These are phyloP conservation scores for Prunella vulgaris DNA, from an alignment of 257 asterid genomes.

Conservation along the genomic window DNA sequence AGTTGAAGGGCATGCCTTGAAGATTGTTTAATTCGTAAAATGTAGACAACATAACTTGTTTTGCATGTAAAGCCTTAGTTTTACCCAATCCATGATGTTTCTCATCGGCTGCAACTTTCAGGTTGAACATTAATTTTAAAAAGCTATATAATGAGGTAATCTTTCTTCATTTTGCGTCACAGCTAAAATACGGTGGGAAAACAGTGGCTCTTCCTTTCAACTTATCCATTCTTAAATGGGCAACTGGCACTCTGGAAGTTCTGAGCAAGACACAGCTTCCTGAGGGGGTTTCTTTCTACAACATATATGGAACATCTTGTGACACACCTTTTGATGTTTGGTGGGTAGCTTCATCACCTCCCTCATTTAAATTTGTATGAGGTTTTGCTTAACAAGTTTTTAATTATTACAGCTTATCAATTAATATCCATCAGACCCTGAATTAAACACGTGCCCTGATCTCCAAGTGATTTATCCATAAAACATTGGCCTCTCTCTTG, in stretches of 20 bases:
- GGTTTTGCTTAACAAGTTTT: neutral
- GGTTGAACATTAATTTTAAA: neutral
- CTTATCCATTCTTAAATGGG: slow-evolving; percentile 60
- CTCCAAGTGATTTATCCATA: neutral
- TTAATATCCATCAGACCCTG: neutral
- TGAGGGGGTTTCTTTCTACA: slow-evolving; percentile 57
- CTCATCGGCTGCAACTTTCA: neutral
- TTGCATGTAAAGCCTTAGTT: neutral
- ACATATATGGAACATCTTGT: slow-evolving; percentile 69
- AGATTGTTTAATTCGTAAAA: neutral
- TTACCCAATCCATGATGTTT: neutral
- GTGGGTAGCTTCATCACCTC: slow-evolving; percentile 33
- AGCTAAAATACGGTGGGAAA: slow-evolving; percentile 59
- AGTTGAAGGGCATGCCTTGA: neutral
- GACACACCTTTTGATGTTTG: slow-evolving; percentile 87
- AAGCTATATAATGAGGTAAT: neutral
- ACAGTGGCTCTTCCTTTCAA: slow-evolving; percentile 67
- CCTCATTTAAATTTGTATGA: neutral
- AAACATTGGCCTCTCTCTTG: slow-evolving; percentile 6
- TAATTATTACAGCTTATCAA: neutral
- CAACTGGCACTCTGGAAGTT: slow-evolving; percentile 60
- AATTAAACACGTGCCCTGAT: neutral
- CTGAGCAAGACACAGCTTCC: slow-evolving; percentile 54
- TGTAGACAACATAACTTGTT: neutral
- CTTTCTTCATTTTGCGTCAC: slow-evolving; percentile 23